Evolutionary conservation across 306 rosid species (phyloP).

Genomic region (Styphnolobium japonicum): DNA sequence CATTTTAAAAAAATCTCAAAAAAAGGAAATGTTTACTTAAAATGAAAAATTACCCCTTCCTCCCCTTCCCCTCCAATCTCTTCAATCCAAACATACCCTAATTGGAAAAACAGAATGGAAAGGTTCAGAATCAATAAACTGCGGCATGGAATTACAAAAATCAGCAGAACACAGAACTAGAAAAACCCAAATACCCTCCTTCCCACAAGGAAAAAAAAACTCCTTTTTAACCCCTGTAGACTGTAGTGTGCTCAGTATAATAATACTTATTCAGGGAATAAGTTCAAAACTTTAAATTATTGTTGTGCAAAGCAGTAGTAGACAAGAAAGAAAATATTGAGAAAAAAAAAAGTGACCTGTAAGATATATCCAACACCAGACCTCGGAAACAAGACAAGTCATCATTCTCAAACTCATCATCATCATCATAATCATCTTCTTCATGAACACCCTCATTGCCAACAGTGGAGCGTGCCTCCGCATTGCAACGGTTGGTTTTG

Average conservation of each 20-base stretch:
- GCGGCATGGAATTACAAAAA: not conserved
- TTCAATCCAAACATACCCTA: no score
- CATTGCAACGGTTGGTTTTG: constrained; percentile 39
- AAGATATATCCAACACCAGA: constrained; percentile 84
- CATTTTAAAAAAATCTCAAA: no score
- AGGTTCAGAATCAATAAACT: not conserved
- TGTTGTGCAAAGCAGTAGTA: not conserved
- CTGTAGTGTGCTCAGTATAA: not conserved
- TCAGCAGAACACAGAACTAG: not conserved
- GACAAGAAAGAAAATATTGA: constrained; percentile 11
- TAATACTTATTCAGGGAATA: not conserved
- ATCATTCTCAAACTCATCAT: constrained; percentile 54
- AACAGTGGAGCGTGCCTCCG: constrained; percentile 39
- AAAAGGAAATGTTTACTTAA: no score
- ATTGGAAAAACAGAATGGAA: not conserved
- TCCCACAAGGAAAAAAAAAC: not conserved
- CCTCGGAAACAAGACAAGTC: constrained; percentile 83
- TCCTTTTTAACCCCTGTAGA: not conserved
- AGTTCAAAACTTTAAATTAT: not conserved
- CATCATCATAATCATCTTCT: constrained; percentile 30
- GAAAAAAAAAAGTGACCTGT: constrained; percentile 68
- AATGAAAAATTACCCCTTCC: no score
- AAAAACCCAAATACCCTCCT: not conserved
- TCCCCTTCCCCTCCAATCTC: no score
- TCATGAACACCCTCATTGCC: constrained; percentile 43